Base-by-base conservation (phyloP, 768 basidiomycete species). In the Boletus rubroflammeus region DNA sequence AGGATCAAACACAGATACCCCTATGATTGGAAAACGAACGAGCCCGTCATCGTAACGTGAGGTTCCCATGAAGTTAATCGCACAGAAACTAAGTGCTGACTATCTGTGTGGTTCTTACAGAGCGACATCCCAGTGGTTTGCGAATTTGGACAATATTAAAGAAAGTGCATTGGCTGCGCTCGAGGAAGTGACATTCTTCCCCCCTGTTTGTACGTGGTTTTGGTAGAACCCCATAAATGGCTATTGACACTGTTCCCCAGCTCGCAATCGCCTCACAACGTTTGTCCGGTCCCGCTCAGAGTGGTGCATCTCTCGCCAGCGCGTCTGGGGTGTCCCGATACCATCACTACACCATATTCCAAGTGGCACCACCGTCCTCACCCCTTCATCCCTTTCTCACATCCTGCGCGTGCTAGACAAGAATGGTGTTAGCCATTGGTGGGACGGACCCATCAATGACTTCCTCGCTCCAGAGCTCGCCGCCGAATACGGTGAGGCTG, bases 291-390 rank as follows among this genome's bases (percentile, higher is more conserved):
- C 87, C 0, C 90, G 96, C 11, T 93, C 93, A 0, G 96, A 99
- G 73, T 99, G 96, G 96, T 99, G 96, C 65, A 98, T 99, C 52
- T 98, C 96, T 38, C 87, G 96, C 6, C 96, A 99, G 66, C 87
- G 96, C 29, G 88, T 90, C 19, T 99, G 96, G 96, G 96, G 96
- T 19, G 91, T 97, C 1, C 96, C 96, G 5, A 98, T 99, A 55
- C 96, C 95, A 3, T 86, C 90, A 3, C 73, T 99, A 2, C 80
- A 93, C 64, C 83, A 88, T 64, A 67, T 77, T 6, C 73, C 77
- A 11, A 83, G 83, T 9, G 84, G 83, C 51, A 73, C 76, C 29
- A 81, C 88, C 5, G 69, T 90, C 41, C 83, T 98, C 47, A 80
- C 84, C 51, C 57, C 76, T 1, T 74, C 76, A 6, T 85, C 85